Evolutionary conservation across 2,329 filamentous ascomycete genomes (phyloP).

Genomic region (Fusarium penzigii): DNA sequence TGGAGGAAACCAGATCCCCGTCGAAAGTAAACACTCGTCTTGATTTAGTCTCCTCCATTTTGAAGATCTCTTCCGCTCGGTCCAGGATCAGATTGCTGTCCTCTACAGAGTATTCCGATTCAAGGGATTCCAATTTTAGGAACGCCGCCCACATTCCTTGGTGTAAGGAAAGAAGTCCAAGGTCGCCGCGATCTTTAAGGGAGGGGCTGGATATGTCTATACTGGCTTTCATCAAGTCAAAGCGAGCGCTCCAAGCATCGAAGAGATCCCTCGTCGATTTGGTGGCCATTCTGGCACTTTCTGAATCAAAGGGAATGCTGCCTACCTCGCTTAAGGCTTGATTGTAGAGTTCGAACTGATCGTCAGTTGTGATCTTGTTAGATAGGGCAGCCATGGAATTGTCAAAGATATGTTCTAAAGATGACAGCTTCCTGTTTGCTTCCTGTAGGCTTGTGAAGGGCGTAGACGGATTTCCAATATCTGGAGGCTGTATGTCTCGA

Average conservation of each 20-base stretch:
- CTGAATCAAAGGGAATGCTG: background rate
- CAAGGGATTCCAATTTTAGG: background rate
- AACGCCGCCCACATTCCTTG: background rate
- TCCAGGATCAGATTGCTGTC: background rate
- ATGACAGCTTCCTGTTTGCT: background rate
- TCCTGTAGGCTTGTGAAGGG: background rate
- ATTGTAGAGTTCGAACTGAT: too few relatives aligned
- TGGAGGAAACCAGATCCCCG: constrained; percentile 1
- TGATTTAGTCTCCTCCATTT: background rate
- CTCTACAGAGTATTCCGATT: background rate
- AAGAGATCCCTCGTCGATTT: background rate
- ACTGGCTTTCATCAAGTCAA: background rate
- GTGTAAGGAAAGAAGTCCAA: background rate
- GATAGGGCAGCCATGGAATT: background rate
- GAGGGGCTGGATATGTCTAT: background rate
- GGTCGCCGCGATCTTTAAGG: background rate
- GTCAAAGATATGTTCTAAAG: background rate
- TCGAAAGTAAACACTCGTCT: background rate
- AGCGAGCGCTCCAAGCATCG: background rate
- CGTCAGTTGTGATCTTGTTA: background rate
- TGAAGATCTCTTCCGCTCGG: background rate
- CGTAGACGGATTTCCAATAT: background rate
- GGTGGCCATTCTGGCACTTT: background rate
- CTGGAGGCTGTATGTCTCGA: background rate
- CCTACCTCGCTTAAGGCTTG: background rate